Conservation (phyloP, 2,329 filamentous ascomycete genomes). For the Calonectria naviculata region DNA sequence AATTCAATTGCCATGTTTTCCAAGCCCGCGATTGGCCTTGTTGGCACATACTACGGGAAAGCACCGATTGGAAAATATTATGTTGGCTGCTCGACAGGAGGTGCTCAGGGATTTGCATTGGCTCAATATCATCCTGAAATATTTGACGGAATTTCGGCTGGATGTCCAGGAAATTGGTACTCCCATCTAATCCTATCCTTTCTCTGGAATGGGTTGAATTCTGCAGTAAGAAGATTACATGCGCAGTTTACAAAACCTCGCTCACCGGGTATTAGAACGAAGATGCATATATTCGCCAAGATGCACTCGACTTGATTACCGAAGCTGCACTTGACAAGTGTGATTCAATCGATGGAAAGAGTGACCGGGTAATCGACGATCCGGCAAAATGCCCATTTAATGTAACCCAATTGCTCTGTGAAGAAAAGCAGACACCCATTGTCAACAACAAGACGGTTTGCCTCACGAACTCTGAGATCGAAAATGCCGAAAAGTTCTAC, state of each 20-base stretch:
- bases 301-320: constrained; percentile 7
- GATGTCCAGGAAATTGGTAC: constrained; percentile 18
- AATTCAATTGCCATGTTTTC: constrained; percentile 10
- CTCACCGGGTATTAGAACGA: not conserved
- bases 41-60: not conserved
- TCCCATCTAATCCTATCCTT: constrained; percentile 11
- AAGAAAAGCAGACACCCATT: not conserved
- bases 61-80: constrained; percentile 1
- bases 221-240: not conserved
- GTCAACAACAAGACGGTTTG: not conserved
- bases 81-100: constrained; percentile 17
- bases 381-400: constrained; percentile 1
- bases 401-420: not conserved
- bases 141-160: constrained; percentile 15
- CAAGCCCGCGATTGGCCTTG: not conserved
- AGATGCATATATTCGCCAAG: not conserved
- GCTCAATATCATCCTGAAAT: constrained; percentile 12
- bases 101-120: constrained; percentile 9
- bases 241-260: not conserved
- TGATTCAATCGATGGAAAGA: not conserved
- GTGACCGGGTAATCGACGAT: not conserved
- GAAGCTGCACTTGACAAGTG: constrained; percentile 8
- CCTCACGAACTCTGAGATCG: not conserved
- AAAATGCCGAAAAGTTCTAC: not conserved
- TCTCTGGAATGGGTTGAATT: constrained; percentile 1